Conservation (phyloP, 2,329 filamentous ascomycete genomes). For the Phaeosphaeriaceae sp. region DNA sequence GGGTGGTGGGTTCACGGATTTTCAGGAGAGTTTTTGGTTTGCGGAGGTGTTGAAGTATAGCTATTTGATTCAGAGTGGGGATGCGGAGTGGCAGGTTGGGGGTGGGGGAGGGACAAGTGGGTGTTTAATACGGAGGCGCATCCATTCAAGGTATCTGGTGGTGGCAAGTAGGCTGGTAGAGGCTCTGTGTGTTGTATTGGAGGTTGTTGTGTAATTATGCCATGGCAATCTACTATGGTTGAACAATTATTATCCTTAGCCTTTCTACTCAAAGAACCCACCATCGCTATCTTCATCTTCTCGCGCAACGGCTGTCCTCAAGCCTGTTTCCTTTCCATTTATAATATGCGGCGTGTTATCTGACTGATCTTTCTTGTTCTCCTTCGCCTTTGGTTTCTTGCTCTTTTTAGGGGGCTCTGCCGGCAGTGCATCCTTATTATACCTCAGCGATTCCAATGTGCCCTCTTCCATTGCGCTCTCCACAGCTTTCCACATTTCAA, state of each 20-base stretch:
- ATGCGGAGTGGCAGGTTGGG: slow-evolving; percentile 65
- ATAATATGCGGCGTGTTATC: slow-evolving; percentile 5
- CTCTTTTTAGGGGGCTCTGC: slow-evolving; percentile 30
- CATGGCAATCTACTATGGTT: slow-evolving; percentile 24
- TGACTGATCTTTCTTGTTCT: slow-evolving; percentile 21
- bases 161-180: neutral
- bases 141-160: slow-evolving; percentile 57
- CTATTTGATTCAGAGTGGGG: slow-evolving; percentile 70
- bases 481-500: slow-evolving; percentile 71
- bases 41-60: slow-evolving; percentile 87
- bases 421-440: slow-evolving; percentile 52
- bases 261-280: slow-evolving; percentile 46
- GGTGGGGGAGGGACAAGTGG: slow-evolving; percentile 58
- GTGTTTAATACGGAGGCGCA: slow-evolving; percentile 72
- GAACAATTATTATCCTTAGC: neutral
- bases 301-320: slow-evolving; percentile 1
- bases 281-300: slow-evolving; percentile 45
- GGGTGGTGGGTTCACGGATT: slow-evolving; percentile 69
- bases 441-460: slow-evolving; percentile 61
- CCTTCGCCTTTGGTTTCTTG: slow-evolving; percentile 22
- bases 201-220: slow-evolving; percentile 1
- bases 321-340: neutral
- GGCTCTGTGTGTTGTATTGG: neutral
- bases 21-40: slow-evolving; percentile 88
- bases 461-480: slow-evolving; percentile 69